Evolutionary conservation across 306 rosid species (phyloP), one percentile per base, ranked within the genome.

Genomic region (Malus fusca): DNA sequence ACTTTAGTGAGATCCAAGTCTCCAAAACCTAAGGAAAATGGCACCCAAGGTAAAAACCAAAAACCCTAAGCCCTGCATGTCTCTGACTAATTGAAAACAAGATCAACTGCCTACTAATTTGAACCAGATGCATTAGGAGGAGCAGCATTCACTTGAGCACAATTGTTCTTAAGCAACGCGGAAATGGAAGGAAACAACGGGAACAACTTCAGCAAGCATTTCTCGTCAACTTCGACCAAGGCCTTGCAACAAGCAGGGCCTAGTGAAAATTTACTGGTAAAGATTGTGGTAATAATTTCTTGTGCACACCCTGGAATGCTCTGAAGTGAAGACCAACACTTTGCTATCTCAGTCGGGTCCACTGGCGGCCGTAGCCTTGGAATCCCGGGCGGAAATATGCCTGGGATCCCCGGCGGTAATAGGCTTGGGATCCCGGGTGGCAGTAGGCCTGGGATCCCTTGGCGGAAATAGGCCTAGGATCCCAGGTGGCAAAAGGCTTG

Each of bases 191-290:
- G 75, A 33, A 72, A 72, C 33, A 78, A 33, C 77, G 74, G 74
- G 44, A 79, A 79, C 74, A 79, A 19, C 4, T 21, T 73, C 2
- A 52, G 42, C 82, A 53, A 73, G 69, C 82, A 72, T 62, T 37
- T 63, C 59, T 8, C 55, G 8, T 73, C 71, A 3, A 79, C 44
- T 6, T 56, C 18, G 3, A 22, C n/a, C 28, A 61, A 46, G 42
- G 75, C 76, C 21, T 60, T 68, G 78, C 83, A 68, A 74, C 83
- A 80, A 51, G 75, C 71, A 3, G 71, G 33, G 59, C 52, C 48
- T 13, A 51, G 22, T 18, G 12, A 42, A 42, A 74, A 18, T 62
- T 69, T 58, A 35, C 30, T 14, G 18, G 40, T 79, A 28, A n/a
- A 43, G 15, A 73, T 3, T 9, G 74, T 30, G 23, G 28, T 19